Base-by-base conservation (phyloP, 1,139 yeast species). In the Lizanozyma gosingica region DNA sequence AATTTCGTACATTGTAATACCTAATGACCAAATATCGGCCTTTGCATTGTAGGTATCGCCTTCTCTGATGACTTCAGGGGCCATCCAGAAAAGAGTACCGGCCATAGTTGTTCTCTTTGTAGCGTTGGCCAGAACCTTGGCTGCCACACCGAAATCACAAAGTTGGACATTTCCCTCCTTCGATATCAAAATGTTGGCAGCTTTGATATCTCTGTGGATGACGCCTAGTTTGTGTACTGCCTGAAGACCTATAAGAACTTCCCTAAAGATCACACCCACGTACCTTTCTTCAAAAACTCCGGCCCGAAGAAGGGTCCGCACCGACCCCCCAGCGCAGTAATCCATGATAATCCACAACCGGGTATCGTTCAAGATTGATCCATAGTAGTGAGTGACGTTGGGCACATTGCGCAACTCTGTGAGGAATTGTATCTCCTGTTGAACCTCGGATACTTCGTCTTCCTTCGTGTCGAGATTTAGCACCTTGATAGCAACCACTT, bases 51-150 rank as follows among this genome's bases (percentile, higher is more conserved):
- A 87, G 2, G 83, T 71, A 16, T 83, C 83, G 29, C 98, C 98
- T 57, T 92, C 97, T 56, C 90, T 77, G 36, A 92, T 92, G 18
- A 92, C 98, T 59, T 92, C 98, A 0, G 98, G 98, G 0, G 98
- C 98, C 99, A 94, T 94, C 99, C 99, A 94, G 59, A 90, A 94
- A 0, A 98, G 98, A 0, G 99, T 94, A 4, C 99, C 99, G 0
- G 95, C 97, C 78, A 92, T 88, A 1, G 98, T 92, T 35, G 92
- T 86, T 53, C 98, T 73, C 55, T 90, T 84, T 39, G 80, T 61
- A 29, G 81, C 80, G 35, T 81, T 76, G n/a, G 90, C 73, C 1
- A 94, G 78, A 34, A 90, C 67, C 57, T 87, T 94, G 1, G 97
- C 97, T 0, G 98, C 97, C 14, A 92, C 98, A 29, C 99, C 99